Conservation (phyloP, 2,329 filamentous ascomycete genomes). For the Macrophomina tecta region DNA sequence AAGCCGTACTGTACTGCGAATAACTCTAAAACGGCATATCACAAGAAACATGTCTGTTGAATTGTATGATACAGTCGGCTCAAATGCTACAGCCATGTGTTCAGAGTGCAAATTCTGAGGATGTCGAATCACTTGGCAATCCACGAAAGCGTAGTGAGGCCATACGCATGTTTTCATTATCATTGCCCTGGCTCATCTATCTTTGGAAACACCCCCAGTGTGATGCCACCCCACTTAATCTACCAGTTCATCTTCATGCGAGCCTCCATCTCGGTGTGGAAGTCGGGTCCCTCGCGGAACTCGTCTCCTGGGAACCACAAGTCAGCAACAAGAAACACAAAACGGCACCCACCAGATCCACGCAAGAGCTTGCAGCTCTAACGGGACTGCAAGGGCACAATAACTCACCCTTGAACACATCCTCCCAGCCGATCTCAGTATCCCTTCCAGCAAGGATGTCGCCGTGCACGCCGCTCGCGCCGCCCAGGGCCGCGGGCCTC, state of each 20-base stretch:
- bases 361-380: no score
- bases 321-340: slow-evolving; percentile 24
- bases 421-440: slow-evolving; percentile 84
- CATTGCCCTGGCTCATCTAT: slow-evolving; percentile 18
- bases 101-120: background rate
- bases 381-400: background rate
- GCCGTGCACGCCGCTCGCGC: slow-evolving; percentile 76
- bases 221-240: slow-evolving; percentile 5
- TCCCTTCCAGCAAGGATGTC: slow-evolving; percentile 87
- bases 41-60: background rate
- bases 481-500: slow-evolving; percentile 73
- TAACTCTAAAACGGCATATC: background rate
- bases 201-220: background rate
- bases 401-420: slow-evolving; percentile 75
- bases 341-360: background rate
- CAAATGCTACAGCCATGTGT: background rate
- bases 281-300: slow-evolving; percentile 69
- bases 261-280: slow-evolving; percentile 94
- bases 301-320: slow-evolving; percentile 63
- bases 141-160: background rate
- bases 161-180: slow-evolving; percentile 1
- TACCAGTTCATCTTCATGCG: slow-evolving; percentile 79
- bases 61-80: background rate
- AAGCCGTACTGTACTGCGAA: background rate
- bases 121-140: background rate